A percentile compares a stretch with the other conserved stretches of the same genome.
These are phyloP conservation scores for Akanthomyces muscarius DNA, from an alignment of 2,329 filamentous ascomycete genomes.

Conservation along the genomic window DNA sequence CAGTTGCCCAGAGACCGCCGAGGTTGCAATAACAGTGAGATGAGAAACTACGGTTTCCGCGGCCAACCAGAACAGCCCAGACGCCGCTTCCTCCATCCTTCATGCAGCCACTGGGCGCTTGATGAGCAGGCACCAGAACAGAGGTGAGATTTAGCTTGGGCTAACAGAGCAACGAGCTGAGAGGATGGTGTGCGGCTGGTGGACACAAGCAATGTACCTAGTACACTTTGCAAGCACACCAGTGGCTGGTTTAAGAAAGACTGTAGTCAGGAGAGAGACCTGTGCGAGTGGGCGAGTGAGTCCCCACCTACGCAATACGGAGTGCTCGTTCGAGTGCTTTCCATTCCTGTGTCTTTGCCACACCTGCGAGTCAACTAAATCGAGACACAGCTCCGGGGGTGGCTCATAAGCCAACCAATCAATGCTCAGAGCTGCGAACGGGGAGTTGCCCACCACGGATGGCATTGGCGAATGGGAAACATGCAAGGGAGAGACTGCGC, in stretches of 20 bases:
- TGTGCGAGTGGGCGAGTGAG: neutral
- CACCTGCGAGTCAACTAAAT: constrained; percentile 4
- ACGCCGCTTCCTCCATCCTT: constrained; percentile 1
- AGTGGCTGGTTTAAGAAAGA: neutral
- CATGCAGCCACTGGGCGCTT: constrained; percentile 10
- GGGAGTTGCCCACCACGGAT: neutral
- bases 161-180: neutral
- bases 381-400: constrained; percentile 9
- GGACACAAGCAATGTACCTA: neutral
- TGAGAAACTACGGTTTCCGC: neutral
- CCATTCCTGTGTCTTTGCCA: constrained; percentile 6
- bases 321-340: constrained; percentile 1
- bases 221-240: neutral
- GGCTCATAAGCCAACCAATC: neutral
- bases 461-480: neutral
- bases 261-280: constrained; percentile 4
- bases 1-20: neutral
- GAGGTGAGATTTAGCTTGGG: neutral
- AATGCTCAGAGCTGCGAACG: neutral
- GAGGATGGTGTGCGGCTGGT: neutral
- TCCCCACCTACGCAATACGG: constrained; percentile 12
- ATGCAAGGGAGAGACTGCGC: neutral
- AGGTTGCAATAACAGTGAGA: neutral
- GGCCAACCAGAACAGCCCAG: neutral
- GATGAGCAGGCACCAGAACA: neutral